Base-by-base conservation (phyloP, 2,329 filamentous ascomycete species). In the Piedraia hortae region DNA sequence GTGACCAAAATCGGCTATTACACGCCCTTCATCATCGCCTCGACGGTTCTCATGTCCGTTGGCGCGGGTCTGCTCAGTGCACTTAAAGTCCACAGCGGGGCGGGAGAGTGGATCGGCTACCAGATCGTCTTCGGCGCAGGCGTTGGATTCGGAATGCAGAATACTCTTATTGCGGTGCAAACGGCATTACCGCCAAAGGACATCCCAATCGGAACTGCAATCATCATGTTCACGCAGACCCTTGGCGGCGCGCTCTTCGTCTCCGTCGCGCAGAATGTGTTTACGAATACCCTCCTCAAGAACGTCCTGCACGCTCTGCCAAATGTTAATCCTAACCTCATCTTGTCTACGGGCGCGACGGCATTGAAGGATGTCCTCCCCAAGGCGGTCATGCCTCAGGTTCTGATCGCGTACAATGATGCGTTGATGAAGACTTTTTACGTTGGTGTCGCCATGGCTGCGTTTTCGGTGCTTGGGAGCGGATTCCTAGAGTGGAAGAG, bases 361-460 rank as follows among this genome's bases (percentile, higher is more conserved):
- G 54, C 62, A 20, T 47, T 80, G 11, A 54, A 56, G 27, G 37
- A 46, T 0, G 38, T 48, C 2, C 58, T 74, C 12, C 46, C 54
- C 0, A 30, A 42, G 0, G 33, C 59, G 27, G 57, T 51, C 26
- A 39, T 66, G 4, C 35, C 40, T 2, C 44, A 48, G 1, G 64
- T 78, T 5, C 46, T 65, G 2, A 30, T 47, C 0, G 67, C 64
- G 0, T 75, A 75, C 44, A 73, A 72, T 35, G 38, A 48, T 12
- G 51, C 64, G 0, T 41, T 75, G 16, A 52, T 53, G 2, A 44
- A 54, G 26, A 55, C 56, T 1, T 74, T 69, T 36, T 56, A 60
- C 28, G 58, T 72, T 5, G 55, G 52, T 2, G 45, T 67, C 5
- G 54, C 57, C 2, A 45, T 65, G 34, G 49, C 53, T 1, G 47